Percentiles rank a stretch among this genome's conserved stretches.
Evolutionary conservation across 495 filamentous ascomycete species (phyloP).

Genomic region (Pseudoneurospora amorphoporcata): DNA sequence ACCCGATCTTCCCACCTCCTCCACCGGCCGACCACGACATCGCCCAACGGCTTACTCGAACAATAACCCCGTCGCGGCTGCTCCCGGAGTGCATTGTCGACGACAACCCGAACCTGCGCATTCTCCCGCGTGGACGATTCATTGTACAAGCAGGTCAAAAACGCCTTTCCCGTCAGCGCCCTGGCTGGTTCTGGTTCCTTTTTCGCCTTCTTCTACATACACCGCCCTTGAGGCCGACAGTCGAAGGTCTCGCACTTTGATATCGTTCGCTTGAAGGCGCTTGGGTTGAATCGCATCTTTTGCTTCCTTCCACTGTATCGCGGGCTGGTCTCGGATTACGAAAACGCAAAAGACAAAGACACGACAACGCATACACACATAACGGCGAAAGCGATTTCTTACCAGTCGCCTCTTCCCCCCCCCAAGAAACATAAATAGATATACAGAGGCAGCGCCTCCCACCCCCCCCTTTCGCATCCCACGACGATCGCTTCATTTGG

Average conservation of each 20-base stretch:
- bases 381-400: not conserved
- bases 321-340: slow-evolving; percentile 27
- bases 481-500: slow-evolving; percentile 7
- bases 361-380: slow-evolving; percentile 1
- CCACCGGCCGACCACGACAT: not conserved
- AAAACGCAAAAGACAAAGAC: slow-evolving; percentile 7
- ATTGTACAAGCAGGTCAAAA: slow-evolving; percentile 10
- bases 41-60: not conserved
- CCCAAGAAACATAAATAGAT: not conserved
- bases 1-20: slow-evolving; percentile 1
- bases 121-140: slow-evolving; percentile 11
- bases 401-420: not conserved
- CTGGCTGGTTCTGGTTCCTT: not conserved
- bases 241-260: slow-evolving; percentile 2
- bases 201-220: not conserved
- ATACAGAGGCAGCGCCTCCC: slow-evolving; percentile 11
- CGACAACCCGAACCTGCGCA: slow-evolving; percentile 8
- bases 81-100: slow-evolving; percentile 13
- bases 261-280: slow-evolving; percentile 23
- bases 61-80: not conserved
- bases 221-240: slow-evolving; percentile 1
- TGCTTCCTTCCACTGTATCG: slow-evolving; percentile 16
- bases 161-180: not conserved
- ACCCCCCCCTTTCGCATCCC: not conserved
- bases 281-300: slow-evolving; percentile 12